phyloP scores from a whole-genome alignment of 768 basidiomycete genomes.

The Cystoderma amianthinum region DNA sequence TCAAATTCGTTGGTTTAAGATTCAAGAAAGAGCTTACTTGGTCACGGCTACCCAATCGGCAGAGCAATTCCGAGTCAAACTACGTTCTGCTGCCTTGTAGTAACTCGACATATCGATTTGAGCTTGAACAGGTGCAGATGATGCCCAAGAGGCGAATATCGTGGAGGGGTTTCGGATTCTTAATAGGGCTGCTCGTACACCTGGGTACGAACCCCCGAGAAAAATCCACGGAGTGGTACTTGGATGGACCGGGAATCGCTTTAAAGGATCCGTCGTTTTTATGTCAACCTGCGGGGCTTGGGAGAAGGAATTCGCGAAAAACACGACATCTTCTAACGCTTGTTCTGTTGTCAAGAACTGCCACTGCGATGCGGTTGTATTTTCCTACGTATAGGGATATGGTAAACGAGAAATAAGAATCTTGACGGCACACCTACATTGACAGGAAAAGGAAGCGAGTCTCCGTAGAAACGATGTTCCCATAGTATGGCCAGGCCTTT shows the following conservation, averaged over 20 bases:
- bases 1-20: not conserved
- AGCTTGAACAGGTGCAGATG: constrained; percentile 42
- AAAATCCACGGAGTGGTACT: constrained; percentile 38
- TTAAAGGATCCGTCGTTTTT: constrained; percentile 2
- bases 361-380: constrained; percentile 40
- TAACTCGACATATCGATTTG: constrained; percentile 45
- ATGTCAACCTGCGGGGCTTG: constrained; percentile 4
- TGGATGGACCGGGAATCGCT: constrained; percentile 26
- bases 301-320: constrained; percentile 36
- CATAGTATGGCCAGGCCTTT: constrained; percentile 40
- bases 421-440: constrained; percentile 26
- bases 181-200: constrained; percentile 34
- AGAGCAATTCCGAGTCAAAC: constrained; percentile 42
- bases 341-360: constrained; percentile 41
- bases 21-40: constrained; percentile 10
- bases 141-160: constrained; percentile 42
- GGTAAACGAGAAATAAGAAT: not conserved
- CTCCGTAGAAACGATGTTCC: constrained; percentile 46
- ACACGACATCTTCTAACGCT: constrained; percentile 41
- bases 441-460: constrained; percentile 38
- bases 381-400: constrained; percentile 18
- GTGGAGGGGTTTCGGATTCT: constrained; percentile 38
- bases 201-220: constrained; percentile 45
- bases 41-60: constrained; percentile 47
- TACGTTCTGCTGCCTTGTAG: constrained; percentile 42